Conservation (phyloP, 106 monocot species). For the Allium fistulosum region DNA sequence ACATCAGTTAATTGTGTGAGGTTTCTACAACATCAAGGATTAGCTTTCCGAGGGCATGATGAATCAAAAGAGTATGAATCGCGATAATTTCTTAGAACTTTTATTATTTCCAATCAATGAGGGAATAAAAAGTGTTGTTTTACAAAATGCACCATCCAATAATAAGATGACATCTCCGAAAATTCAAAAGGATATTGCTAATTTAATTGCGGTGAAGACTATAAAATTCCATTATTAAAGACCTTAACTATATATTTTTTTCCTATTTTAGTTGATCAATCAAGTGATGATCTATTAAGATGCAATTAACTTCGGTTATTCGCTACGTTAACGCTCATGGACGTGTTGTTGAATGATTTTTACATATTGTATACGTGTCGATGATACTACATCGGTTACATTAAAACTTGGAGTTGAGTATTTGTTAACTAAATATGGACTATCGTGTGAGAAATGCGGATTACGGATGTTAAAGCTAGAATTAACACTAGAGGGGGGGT, state of each 20-base stretch:
- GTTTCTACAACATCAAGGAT: not conserved
- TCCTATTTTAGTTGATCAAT: not conserved
- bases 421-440: not conserved
- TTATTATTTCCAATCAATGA: not conserved
- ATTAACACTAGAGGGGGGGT: too few species aligned
- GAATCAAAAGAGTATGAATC: not conserved
- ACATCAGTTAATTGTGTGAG: not conserved
- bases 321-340: not conserved
- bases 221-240: not conserved
- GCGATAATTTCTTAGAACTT: not conserved
- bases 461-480: too few species aligned
- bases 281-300: not conserved
- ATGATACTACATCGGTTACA: not conserved
- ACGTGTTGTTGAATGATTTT: not conserved
- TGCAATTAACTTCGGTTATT: not conserved
- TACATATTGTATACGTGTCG: not conserved
- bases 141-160: not conserved
- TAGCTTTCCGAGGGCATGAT: not conserved
- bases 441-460: too few species aligned
- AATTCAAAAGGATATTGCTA: not conserved
- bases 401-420: not conserved
- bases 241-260: not conserved
- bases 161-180: not conserved
- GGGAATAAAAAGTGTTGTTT: not conserved
- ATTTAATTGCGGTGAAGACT: not conserved